Evolutionary conservation across 2,329 filamentous ascomycete species (phyloP).

Genomic region (Colletotrichum scovillei): DNA sequence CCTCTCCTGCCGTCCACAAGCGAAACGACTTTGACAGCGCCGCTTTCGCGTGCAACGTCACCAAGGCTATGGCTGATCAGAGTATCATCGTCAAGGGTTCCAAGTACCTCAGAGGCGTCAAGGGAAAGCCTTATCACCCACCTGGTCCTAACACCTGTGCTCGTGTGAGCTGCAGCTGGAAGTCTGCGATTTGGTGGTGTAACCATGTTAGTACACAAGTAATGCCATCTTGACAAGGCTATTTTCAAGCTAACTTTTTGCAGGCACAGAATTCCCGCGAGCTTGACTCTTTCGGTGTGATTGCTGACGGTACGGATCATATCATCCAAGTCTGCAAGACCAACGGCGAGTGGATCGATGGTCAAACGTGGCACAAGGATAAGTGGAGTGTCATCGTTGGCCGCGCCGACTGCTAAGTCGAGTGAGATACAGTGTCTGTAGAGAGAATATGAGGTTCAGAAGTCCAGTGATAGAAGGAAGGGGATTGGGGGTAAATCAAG

Average conservation of each 20-base stretch:
- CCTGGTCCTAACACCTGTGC: slow-evolving; percentile 17
- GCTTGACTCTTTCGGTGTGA: slow-evolving; percentile 1
- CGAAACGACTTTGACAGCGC: slow-evolving; percentile 13
- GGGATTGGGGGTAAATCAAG: neutral
- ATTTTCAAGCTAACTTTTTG: neutral
- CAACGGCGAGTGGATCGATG: neutral
- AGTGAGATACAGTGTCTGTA: neutral
- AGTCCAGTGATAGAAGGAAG: neutral
- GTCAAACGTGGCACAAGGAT: slow-evolving; percentile 2
- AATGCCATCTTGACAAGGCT: neutral
- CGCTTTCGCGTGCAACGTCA: neutral
- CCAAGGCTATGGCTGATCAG: neutral
- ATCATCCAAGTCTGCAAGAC: neutral
- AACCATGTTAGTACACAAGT: slow-evolving; percentile 14
- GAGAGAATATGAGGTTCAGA: neutral
- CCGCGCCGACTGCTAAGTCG: neutral
- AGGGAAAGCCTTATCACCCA: neutral
- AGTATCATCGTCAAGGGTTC: slow-evolving; percentile 7
- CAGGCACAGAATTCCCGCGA: neutral
- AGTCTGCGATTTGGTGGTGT: slow-evolving; percentile 23
- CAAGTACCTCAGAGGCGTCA: slow-evolving; percentile 15
- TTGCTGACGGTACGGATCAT: slow-evolving; percentile 16
- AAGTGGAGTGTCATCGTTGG: slow-evolving; percentile 12
- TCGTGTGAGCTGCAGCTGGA: slow-evolving; percentile 31
- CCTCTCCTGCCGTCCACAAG: neutral